A percentile compares a stretch with the other conserved stretches of the same genome.
These are phyloP conservation scores for Annulohypoxylon truncatum DNA, from an alignment of 2,329 filamentous ascomycete genomes.

Conservation along the genomic window DNA sequence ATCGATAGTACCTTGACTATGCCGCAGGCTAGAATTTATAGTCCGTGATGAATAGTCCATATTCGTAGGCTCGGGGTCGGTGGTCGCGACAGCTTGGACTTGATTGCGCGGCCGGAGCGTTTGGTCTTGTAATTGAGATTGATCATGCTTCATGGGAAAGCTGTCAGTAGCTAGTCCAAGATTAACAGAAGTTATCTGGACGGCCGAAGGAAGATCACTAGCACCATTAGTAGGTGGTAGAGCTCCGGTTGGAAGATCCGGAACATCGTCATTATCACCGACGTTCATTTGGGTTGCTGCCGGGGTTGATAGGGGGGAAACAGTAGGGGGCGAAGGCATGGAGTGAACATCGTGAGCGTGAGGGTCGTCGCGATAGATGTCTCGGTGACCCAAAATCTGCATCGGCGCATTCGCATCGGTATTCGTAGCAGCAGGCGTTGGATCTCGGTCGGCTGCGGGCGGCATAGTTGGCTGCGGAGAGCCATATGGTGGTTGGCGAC, in stretches of 20 bases:
- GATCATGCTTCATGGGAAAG: conserved; percentile 26
- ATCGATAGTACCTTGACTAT: conserved; percentile 48
- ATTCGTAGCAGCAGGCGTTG: conserved; percentile 11
- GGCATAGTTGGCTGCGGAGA: conserved; percentile 28
- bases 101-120: conserved; percentile 35
- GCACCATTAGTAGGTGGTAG: conserved; percentile 27
- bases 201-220: conserved; percentile 22
- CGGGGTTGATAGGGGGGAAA: conserved; percentile 52
- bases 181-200: conserved; percentile 26
- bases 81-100: conserved; percentile 50
- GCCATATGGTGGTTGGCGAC: conserved; percentile 26
- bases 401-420: conserved; percentile 41
- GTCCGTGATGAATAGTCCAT: conserved; percentile 42
- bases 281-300: conserved; percentile 49
- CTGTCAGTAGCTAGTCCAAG: conserved; percentile 24
- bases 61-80: conserved; percentile 47
- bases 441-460: conserved; percentile 17
- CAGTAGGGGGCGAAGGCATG: conserved; percentile 51
- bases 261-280: conserved; percentile 45
- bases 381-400: conserved; percentile 15
- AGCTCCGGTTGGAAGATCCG: conserved; percentile 42
- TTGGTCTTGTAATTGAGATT: conserved; percentile 25
- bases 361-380: conserved; percentile 31
- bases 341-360: conserved; percentile 38
- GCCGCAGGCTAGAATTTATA: conserved; percentile 38